Evolutionary conservation across 2,329 filamentous ascomycete species (phyloP), one percentile per base, ranked within the genome.

Genomic region (Colletotrichum incanum): DNA sequence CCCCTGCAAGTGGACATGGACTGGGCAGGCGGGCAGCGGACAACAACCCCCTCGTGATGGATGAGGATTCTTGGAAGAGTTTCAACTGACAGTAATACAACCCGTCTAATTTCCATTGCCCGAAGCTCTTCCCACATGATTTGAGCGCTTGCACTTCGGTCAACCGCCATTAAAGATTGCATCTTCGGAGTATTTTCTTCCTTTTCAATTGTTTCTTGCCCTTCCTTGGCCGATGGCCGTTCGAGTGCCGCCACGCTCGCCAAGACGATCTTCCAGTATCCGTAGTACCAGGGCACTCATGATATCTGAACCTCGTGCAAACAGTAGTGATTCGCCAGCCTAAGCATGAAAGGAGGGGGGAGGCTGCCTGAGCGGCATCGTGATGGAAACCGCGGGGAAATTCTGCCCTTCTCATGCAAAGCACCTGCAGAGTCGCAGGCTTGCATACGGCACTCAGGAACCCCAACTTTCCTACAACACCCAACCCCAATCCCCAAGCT

Each of bases 391-490:
- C 37, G 37, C 39, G n/a, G 56, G 55, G 55, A 45, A 31, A 45
- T n/a, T 43, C 23, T 37, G 39, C n/a, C 47, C 28, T 49, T 50
- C 11, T 31, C 26, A 26, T 47, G 26, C 41, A 11, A 20, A 37
- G 20, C 67, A 39, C 59, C 16, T 20, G 63, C 47, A 60, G 55
- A 66, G 62, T 41, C 47, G 67, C 47, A 39, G 37, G 47, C 55
- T 71, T 11, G 39, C 67, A 71, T 56, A 47, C 67, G 55, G 62
- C 62, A 67, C 62, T 60, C 39, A 23, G n/a, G 5, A 66, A 28
- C 37, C 67, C 54, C 67, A 39, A 54, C 26, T 65, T 31, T 60
- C 11, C 8, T n/a, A 49, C 4, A 14, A 18, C 23, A 14, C 52
- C 11, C 20, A 26, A 59, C 52, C 37, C 61, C 37, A 6, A 52